phyloP scores from a whole-genome alignment of 768 basidiomycete species.

The Crassisporium funariophilum region DNA sequence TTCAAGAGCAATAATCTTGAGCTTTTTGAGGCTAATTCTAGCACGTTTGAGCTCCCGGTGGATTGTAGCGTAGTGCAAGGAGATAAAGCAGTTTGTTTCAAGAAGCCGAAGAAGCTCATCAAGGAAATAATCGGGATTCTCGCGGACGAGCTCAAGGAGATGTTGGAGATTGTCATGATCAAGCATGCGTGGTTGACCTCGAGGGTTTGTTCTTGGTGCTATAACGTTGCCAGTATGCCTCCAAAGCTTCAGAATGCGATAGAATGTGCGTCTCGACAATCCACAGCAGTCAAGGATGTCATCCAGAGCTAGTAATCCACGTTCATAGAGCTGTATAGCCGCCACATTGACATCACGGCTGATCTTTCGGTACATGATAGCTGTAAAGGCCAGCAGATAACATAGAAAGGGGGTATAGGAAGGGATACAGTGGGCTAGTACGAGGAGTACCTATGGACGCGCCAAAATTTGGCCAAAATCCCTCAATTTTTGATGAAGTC shows the following conservation, averaged over 20 bases:
- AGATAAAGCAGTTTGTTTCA: conserved; percentile 28
- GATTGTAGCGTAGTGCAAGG: conserved; percentile 34
- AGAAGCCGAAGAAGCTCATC: conserved; percentile 28
- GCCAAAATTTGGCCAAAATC: no score
- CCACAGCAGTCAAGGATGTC: conserved; percentile 24
- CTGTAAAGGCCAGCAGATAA: no score
- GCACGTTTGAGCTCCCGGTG: conserved; percentile 26
- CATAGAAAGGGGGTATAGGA: no score
- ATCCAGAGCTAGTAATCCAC: conserved; percentile 14
- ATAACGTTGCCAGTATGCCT: conserved; percentile 5
- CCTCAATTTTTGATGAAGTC: no score
- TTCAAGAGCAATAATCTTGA: conserved; percentile 35
- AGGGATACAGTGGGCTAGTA: no score
- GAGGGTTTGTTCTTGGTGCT: background rate
- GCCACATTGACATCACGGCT: conserved; percentile 29
- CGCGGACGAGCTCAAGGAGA: background rate
- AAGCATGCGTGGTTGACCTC: background rate
- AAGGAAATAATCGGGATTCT: conserved; percentile 29
- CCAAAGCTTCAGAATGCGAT: conserved; percentile 10
- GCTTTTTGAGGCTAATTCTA: conserved; percentile 29
- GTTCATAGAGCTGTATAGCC: conserved; percentile 26
- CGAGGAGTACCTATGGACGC: no score
- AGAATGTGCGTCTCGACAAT: conserved; percentile 25
- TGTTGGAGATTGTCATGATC: background rate
- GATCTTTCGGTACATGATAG: conserved; percentile 25